Conservation (phyloP, 164 flowering plant species). For the Vitis cinerea region DNA sequence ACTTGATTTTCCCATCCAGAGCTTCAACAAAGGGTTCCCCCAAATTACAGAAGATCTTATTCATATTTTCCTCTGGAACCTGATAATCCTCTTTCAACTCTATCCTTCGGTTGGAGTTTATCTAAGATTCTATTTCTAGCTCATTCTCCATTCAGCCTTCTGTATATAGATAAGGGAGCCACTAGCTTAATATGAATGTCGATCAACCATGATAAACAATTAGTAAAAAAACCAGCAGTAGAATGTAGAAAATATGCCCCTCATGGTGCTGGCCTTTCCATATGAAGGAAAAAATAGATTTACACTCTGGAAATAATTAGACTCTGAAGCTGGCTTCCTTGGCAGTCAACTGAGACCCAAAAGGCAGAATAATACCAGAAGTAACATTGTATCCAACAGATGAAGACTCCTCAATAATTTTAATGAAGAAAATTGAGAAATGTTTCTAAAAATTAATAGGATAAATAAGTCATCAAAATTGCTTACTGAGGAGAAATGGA, state of each 20-base stretch:
- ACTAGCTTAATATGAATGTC: no score
- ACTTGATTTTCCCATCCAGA: background rate
- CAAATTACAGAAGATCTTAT: background rate
- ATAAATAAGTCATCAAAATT: background rate
- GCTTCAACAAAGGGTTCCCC: background rate
- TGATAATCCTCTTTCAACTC: background rate
- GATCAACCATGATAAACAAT: no score
- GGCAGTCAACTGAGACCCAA: background rate
- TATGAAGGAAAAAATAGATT: background rate
- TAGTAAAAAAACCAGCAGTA: no score
- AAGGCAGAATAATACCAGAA: background rate
- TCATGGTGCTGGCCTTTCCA: background rate
- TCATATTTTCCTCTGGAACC: background rate
- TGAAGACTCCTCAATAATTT: background rate
- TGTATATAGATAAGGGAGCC: background rate
- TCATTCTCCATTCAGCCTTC: background rate
- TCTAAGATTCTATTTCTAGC: no score
- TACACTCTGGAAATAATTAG: background rate
- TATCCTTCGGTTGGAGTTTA: background rate
- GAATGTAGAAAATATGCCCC: background rate
- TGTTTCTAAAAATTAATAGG: background rate
- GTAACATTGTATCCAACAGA: background rate
- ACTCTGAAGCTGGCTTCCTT: background rate
- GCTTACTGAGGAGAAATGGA: background rate
- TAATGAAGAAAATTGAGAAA: background rate